Base-by-base conservation (phyloP, 2,329 filamentous ascomycete species). In the Fusarium subtropicale region DNA sequence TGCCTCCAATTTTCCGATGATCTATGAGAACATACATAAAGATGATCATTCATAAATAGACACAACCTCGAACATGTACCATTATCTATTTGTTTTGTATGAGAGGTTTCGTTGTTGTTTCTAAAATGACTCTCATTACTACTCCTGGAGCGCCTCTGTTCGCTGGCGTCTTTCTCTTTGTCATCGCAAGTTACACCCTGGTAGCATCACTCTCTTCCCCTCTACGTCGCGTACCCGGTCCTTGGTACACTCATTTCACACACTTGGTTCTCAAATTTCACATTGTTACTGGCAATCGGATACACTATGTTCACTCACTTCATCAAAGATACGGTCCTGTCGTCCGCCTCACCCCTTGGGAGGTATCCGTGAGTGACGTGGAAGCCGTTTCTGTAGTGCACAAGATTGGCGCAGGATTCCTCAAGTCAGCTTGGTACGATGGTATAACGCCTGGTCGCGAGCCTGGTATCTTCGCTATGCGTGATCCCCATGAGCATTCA, bases 351-450 rank as follows among this genome's bases (percentile, higher is more conserved):
- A 33, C 59, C 0, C 56, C 59, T 1, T 11, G 13, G 0, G 66
- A 71, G 4, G 53, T 71, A 7, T 54, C 30, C 0, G 38, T 70
- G 4, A 64, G 50, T 2, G 56, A 70, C 4, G 36, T 47, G 0
- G 59, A 71, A 3, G 47, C 56, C 0, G 69, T 71, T 1, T 48
- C 56, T 1, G 36, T 48, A 2, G 62, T 71, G 3, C 69, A 71
- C 20, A 66, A 63, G 38, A 72, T 71, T 8, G 69, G 63, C 1
- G 33, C 46, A 0, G 62, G 66, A 0, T 71, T 68, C n/a, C 6
- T 56, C 10, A 71, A 71, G n/a, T 59, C 56, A 0, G 3, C 44
- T 4, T 70, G 63, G 51, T 71, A 71, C n/a, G 59, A 71, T 47
- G 50, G 7, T 0, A 8, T 34, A 2, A 36, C 39, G 1, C 20